These are phyloP conservation scores for Hypoxylon sp. DNA, from an alignment of 2,329 filamentous ascomycete species.

Conservation along the genomic window DNA sequence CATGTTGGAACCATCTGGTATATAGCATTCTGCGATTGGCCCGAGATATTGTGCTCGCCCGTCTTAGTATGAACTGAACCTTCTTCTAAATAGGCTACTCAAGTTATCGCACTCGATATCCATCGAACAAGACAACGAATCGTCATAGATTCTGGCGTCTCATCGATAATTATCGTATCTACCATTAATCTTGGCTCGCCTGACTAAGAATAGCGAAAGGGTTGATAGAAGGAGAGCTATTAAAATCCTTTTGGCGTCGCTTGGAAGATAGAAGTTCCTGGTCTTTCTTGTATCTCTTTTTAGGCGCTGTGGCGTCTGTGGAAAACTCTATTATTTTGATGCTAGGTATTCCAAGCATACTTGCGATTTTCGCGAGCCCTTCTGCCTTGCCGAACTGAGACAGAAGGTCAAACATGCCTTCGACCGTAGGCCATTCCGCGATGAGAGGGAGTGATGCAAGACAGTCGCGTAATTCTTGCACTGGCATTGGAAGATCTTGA, in stretches of 20 bases:
- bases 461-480: conserved; percentile 40
- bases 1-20: not conserved
- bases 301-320: not conserved
- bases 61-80: not conserved
- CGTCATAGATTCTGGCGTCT: not conserved
- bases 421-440: conserved; percentile 50
- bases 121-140: not conserved
- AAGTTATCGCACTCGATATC: not conserved
- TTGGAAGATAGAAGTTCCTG: conserved; percentile 9
- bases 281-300: conserved; percentile 35
- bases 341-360: conserved; percentile 42
- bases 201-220: conserved; percentile 47
- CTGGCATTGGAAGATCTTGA: conserved; percentile 29
- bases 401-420: conserved; percentile 41
- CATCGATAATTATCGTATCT: not conserved
- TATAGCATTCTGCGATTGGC: not conserved
- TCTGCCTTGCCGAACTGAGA: conserved; percentile 29
- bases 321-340: conserved; percentile 12
- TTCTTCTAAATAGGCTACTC: not conserved
- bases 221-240: conserved; percentile 44
- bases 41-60: not conserved
- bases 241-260: conserved; percentile 24
- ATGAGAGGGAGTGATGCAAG: conserved; percentile 48
- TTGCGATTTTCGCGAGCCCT: conserved; percentile 36
- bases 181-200: conserved; percentile 27